Conservation (phyloP, 768 basidiomycete species). For the Plicaturopsis crispa region DNA sequence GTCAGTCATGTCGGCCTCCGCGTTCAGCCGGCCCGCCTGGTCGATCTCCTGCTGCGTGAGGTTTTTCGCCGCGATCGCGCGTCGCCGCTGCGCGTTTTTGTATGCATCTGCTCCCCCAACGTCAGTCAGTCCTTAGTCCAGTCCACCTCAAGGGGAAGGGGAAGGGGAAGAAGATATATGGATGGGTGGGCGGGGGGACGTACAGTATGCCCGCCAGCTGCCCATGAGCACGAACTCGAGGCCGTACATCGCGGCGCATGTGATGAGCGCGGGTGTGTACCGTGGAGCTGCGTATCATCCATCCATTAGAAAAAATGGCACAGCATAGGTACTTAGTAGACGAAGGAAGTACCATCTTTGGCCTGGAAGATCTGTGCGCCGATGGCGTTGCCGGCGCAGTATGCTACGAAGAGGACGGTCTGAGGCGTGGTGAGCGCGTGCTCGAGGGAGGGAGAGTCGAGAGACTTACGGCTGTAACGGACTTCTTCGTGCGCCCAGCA, state of each 20-base stretch:
- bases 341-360: too few species aligned
- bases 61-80: conserved; percentile 3
- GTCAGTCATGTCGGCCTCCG: conserved; percentile 8
- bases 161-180: background rate
- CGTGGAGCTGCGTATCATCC: too few species aligned
- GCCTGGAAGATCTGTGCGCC: conserved; percentile 9
- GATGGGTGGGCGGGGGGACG: background rate
- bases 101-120: conserved; percentile 4
- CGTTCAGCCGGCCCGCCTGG: conserved; percentile 3
- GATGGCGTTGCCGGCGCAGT: conserved; percentile 8
- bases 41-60: conserved; percentile 4
- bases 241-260: conserved; percentile 4
- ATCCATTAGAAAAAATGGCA: too few species aligned
- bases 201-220: too few species aligned
- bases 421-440: too few species aligned
- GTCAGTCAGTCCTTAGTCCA: conserved; percentile 2
- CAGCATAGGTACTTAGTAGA: too few species aligned
- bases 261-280: conserved; percentile 4
- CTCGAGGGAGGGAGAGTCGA: too few species aligned
- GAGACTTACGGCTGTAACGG: too few species aligned
- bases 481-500: conserved; percentile 10
- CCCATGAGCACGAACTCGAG: conserved; percentile 5
- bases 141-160: background rate
- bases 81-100: conserved; percentile 1
- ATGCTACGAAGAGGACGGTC: conserved; percentile 7